Evolutionary conservation across 768 basidiomycete species (phyloP).

Genomic region (Inosperma sp.): DNA sequence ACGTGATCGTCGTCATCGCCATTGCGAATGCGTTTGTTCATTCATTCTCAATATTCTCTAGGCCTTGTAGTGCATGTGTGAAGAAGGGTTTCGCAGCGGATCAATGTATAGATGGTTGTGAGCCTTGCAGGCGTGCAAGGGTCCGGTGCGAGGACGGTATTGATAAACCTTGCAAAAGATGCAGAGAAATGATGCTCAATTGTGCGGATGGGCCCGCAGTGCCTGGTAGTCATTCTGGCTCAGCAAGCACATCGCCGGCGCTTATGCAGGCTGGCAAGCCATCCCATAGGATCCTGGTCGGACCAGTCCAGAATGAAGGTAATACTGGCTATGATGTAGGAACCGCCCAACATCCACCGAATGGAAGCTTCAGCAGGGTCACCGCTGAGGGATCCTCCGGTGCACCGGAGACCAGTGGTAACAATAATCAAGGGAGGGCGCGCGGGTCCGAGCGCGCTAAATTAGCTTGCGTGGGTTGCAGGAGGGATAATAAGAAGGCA

Average conservation of each 20-base stretch:
- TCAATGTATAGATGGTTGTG: conserved; percentile 60
- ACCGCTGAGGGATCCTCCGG: neutral
- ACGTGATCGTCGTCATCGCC: conserved; percentile 5
- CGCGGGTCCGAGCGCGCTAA: conserved; percentile 47
- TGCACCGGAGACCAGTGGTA: neutral
- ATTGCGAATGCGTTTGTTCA: conserved; percentile 4
- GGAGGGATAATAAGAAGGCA: conserved; percentile 65
- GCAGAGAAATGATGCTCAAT: conserved; percentile 45
- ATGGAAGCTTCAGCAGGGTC: neutral
- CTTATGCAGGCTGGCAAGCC: neutral
- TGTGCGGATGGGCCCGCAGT: conserved; percentile 43
- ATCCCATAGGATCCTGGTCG: neutral
- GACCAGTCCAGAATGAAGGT: neutral
- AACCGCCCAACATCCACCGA: too few species aligned
- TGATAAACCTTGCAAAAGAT: conserved; percentile 48
- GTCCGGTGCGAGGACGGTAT: conserved; percentile 47
- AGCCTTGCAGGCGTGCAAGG: conserved; percentile 54
- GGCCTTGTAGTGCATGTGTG: conserved; percentile 55
- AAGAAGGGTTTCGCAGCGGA: conserved; percentile 50
- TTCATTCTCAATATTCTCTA: conserved; percentile 17
- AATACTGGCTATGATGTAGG: neutral
- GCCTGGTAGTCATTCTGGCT: conserved; percentile 18
- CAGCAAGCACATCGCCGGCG: conserved; percentile 8
- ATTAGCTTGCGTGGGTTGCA: conserved; percentile 55
- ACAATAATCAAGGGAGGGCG: neutral